Base-by-base conservation (phyloP, 2,329 filamentous ascomycete species). In the Chrysosphaeria jannelii region DNA sequence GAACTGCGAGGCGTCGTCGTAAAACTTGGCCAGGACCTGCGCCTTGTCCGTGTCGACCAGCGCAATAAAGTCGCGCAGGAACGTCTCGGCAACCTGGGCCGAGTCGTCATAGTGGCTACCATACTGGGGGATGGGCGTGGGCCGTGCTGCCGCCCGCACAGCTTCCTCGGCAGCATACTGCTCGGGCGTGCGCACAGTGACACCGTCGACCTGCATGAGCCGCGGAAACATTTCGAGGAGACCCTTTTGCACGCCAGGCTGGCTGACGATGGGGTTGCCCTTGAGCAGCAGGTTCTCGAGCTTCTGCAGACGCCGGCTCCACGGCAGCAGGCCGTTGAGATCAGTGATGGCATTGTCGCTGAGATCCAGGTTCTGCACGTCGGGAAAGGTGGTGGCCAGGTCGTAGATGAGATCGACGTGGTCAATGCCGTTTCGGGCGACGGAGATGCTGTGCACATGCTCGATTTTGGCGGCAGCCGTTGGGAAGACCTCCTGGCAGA, bases 331-430 rank as follows among this genome's bases (percentile, higher is more conserved):
- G 7, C 59, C 57, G 27, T 63, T 58, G 23, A 76, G 43, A 24
- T 58, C 61, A 28, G 55, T 51, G 34, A 97, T 61, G 8, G 65
- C 59, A 44, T 93, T 93, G 38, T 67, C 61, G 25, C 75, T 85
- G 13, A 93, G 57, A 33, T 91, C 81, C 8, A 97, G 60, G 33
- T 90, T 79, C 39, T 75, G 67, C 28, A 93, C 51, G 29, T 79
- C 69, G 1, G 79, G 76, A 25, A 93, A 72, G 1, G 72, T 76
- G 24, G 62, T 57, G 7, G 75, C 64, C 2, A 93, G 53, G 1
- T 63, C 54, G 24, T 68, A 74, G 23, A 93, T 68, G 25, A 68
- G 57, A 11, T 50, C 41, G 18, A 90, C 58, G 30, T 71, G 66
- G 23, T 60, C 50, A 21, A 93, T 63, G 29, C 63, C 62, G 43